Evolutionary conservation across 352 stramenopile genomes (phyloP).

Genomic region (Phytopythium mirpurense): DNA sequence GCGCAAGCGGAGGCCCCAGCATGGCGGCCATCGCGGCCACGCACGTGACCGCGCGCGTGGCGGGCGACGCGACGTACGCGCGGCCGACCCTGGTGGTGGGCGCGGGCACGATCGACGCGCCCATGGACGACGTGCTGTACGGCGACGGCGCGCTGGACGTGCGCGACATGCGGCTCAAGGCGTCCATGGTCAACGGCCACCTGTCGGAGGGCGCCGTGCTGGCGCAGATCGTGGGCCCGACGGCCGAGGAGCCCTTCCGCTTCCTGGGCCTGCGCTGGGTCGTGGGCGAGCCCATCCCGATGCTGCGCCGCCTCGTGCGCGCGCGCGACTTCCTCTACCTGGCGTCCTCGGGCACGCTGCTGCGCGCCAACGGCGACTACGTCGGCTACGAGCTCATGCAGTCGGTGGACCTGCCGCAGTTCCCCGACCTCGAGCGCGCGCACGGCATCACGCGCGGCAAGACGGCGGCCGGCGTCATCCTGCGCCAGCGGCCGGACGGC

Average conservation of each 20-base stretch:
- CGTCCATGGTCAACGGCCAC: slow-evolving; percentile 27
- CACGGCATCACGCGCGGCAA: slow-evolving; percentile 8
- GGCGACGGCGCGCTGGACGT: slow-evolving; percentile 25
- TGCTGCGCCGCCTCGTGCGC: slow-evolving; percentile 24
- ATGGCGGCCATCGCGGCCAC: slow-evolving; percentile 19
- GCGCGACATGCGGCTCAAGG: slow-evolving; percentile 23
- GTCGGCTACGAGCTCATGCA: slow-evolving; percentile 4
- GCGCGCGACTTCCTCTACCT: slow-evolving; percentile 12
- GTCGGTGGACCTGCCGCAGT: no score
- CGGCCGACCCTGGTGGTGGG: slow-evolving; percentile 30
- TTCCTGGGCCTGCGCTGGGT: slow-evolving; percentile 40
- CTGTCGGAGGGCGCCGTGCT: slow-evolving; percentile 29
- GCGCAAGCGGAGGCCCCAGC: no score
- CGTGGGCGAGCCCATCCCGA: slow-evolving; percentile 14
- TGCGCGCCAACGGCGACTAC: slow-evolving; percentile 33
- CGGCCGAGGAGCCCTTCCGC: slow-evolving; percentile 33
- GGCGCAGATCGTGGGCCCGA: slow-evolving; percentile 25
- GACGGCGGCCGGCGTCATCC: slow-evolving; percentile 29
- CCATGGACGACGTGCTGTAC: slow-evolving; percentile 42
- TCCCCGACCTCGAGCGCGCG: slow-evolving; percentile 19
- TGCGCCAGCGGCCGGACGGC: slow-evolving; percentile 28
- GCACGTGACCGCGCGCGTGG: slow-evolving; percentile 26
- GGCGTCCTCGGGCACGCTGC: slow-evolving; percentile 1
- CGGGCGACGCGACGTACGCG: slow-evolving; percentile 35
- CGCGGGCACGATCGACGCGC: slow-evolving; percentile 34